These are phyloP conservation scores for Phaeosphaeria sp. DNA, from an alignment of 2,329 filamentous ascomycete genomes.

Conservation along the genomic window DNA sequence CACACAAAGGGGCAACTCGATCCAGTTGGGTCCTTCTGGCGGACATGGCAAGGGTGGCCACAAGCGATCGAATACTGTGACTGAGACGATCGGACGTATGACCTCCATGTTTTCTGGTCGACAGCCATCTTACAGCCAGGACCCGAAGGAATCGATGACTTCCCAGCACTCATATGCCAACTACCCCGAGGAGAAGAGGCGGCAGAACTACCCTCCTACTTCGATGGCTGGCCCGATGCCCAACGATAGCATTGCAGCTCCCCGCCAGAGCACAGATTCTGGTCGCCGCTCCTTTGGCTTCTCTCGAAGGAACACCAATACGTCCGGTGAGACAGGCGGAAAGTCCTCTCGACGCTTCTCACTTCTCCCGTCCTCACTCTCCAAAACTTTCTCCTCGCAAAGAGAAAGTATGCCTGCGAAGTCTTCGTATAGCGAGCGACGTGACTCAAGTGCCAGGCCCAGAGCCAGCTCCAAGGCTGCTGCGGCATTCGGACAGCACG, in stretches of 20 bases:
- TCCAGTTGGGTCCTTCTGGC: conserved; percentile 49
- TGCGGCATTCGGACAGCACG: conserved; percentile 54
- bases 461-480: conserved; percentile 43
- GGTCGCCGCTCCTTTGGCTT: conserved; percentile 59
- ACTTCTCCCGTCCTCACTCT: conserved; percentile 58
- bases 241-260: conserved; percentile 57
- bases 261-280: conserved; percentile 57
- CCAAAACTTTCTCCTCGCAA: conserved; percentile 52
- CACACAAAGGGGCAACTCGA: conserved; percentile 60
- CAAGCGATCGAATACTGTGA: conserved; percentile 70
- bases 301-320: conserved; percentile 54
- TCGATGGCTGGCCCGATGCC: conserved; percentile 82
- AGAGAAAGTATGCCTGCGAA: conserved; percentile 42
- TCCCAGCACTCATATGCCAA: conserved; percentile 58
- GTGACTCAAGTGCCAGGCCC: conserved; percentile 38
- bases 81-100: conserved; percentile 82
- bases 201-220: conserved; percentile 82
- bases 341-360: conserved; percentile 58
- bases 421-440: conserved; percentile 42
- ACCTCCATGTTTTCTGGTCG: conserved; percentile 78
- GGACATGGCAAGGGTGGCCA: conserved; percentile 50
- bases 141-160: conserved; percentile 37
- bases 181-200: conserved; percentile 59
- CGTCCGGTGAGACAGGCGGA: conserved; percentile 39
- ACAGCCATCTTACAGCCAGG: conserved; percentile 39